Evolutionary conservation across 495 filamentous ascomycete genomes (phyloP).

Genomic region (Pyrenopolyporus hunteri): DNA sequence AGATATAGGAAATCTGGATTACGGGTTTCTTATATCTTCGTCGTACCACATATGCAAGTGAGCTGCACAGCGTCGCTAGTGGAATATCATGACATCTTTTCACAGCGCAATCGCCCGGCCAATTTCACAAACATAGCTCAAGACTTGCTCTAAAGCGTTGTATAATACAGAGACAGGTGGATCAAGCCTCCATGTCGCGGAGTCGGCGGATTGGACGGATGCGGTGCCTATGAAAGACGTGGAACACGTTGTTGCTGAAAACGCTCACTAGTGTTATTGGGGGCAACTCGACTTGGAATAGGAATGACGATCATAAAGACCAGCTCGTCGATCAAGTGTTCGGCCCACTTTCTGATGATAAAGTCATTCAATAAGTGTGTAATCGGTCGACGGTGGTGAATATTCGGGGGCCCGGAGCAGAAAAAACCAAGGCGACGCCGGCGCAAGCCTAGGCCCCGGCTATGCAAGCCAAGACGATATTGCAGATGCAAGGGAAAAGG

Average conservation of each 20-base stretch:
- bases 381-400: slow-evolving; percentile 14
- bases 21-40: slow-evolving; percentile 45
- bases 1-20: slow-evolving; percentile 31
- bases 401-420: slow-evolving; percentile 12
- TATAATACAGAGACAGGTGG: slow-evolving; percentile 20
- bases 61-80: slow-evolving; percentile 30
- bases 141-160: slow-evolving; percentile 6
- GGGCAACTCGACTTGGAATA: slow-evolving; percentile 18
- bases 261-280: slow-evolving; percentile 12
- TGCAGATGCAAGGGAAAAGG: slow-evolving; percentile 34
- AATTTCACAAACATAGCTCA: slow-evolving; percentile 10
- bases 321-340: slow-evolving; percentile 22
- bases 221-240: slow-evolving; percentile 1
- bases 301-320: slow-evolving; percentile 18
- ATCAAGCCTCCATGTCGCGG: slow-evolving; percentile 10
- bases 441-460: slow-evolving; percentile 9
- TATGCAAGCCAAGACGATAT: slow-evolving; percentile 34
- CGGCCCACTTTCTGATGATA: slow-evolving; percentile 12
- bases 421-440: slow-evolving; percentile 6
- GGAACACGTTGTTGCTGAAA: slow-evolving; percentile 13
- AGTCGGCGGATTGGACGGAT: slow-evolving; percentile 2
- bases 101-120: slow-evolving; percentile 11
- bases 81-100: slow-evolving; percentile 27
- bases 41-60: slow-evolving; percentile 31
- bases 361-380: slow-evolving; percentile 20